A percentile compares a stretch with the other conserved stretches of the same genome.
Conservation (phyloP, 257 asterid genomes). For the Buddleja alternifolia region DNA sequence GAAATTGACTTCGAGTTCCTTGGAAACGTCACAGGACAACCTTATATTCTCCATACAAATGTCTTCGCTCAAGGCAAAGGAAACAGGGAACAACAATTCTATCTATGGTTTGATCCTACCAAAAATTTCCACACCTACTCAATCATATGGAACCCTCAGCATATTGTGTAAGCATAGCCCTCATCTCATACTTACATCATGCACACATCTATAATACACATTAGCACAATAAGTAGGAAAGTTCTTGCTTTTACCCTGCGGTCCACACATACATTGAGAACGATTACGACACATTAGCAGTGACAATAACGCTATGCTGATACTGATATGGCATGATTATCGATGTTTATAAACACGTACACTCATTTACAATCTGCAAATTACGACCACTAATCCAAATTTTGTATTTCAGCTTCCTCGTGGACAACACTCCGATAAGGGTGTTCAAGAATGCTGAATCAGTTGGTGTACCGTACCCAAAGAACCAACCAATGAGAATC, state of each 20-base stretch:
- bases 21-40: conserved; percentile 70
- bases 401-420: conserved; percentile 57
- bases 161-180: conserved; percentile 57
- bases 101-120: conserved; percentile 90
- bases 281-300: no score
- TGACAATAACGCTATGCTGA: no score
- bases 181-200: not conserved
- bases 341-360: no score
- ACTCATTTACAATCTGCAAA: no score
- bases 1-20: conserved; percentile 88
- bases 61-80: conserved; percentile 76
- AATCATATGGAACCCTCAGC: conserved; percentile 64
- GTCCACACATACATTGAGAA: no score
- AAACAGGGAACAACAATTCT: conserved; percentile 77
- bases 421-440: conserved; percentile 85
- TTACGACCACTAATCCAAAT: not conserved
- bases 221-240: no score
- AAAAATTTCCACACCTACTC: conserved; percentile 81
- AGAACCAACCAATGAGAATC: conserved; percentile 78
- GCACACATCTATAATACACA: no score
- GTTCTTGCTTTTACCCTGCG: no score
- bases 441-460: conserved; percentile 70
- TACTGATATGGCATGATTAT: no score
- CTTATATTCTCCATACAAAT: conserved; percentile 79
- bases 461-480: conserved; percentile 72